Percentiles rank a stretch among this genome's conserved stretches.
Evolutionary conservation across 768 basidiomycete genomes (phyloP).

Genomic region (Trametes sanguinea): DNA sequence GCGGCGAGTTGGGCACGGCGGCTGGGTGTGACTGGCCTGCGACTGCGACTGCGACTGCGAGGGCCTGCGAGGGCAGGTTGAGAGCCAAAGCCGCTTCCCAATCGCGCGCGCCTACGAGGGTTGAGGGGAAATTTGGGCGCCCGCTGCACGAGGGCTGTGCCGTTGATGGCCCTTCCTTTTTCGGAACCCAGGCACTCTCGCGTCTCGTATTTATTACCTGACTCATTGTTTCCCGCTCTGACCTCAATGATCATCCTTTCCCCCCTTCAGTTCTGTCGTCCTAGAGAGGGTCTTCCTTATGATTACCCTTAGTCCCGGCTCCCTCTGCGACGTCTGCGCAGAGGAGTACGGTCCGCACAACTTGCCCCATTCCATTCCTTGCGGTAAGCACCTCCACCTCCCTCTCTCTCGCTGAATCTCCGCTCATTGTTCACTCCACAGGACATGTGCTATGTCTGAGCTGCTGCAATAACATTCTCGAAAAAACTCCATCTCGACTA

Average conservation of each 20-base stretch:
- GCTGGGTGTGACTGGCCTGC: constrained; percentile 15
- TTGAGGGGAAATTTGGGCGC: constrained; percentile 18
- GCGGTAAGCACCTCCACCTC: constrained; percentile 52
- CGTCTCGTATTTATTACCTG: constrained; percentile 31
- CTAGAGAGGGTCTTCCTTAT: constrained; percentile 43
- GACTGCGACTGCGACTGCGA: neutral
- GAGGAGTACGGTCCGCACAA: constrained; percentile 79
- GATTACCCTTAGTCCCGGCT: constrained; percentile 82
- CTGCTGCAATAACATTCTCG: constrained; percentile 79
- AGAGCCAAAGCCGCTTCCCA: neutral
- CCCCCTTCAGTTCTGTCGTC: constrained; percentile 29
- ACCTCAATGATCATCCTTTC: constrained; percentile 33
- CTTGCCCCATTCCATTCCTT: constrained; percentile 79
- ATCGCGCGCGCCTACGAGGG: constrained; percentile 24
- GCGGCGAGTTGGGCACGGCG: constrained; percentile 3
- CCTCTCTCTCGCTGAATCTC: constrained; percentile 25
- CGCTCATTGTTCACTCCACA: constrained; percentile 34
- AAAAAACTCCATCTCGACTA: constrained; percentile 73
- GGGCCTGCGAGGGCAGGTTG: neutral
- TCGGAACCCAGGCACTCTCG: constrained; percentile 28
- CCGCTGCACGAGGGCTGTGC: constrained; percentile 18
- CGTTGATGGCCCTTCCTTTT: constrained; percentile 20
- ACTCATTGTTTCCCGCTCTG: constrained; percentile 28
- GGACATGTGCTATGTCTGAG: constrained; percentile 79
- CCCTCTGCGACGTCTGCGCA: constrained; percentile 87